A percentile compares a stretch with the other conserved stretches of the same genome.
Evolutionary conservation across 345 rosid genomes (phyloP).

Genomic region (Combretum micranthum): DNA sequence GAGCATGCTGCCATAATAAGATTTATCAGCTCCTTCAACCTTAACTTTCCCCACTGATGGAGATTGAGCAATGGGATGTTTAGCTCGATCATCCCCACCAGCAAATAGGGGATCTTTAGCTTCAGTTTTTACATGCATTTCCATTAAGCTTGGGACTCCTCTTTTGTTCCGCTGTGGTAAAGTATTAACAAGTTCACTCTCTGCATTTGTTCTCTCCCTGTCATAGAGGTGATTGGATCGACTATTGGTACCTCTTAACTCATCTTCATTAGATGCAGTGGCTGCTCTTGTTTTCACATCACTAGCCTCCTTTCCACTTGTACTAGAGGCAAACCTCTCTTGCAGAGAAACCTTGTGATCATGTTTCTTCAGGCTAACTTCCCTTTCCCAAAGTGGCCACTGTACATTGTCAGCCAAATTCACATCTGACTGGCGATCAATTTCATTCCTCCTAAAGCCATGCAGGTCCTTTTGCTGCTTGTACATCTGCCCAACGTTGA

Average conservation of each 20-base stretch:
- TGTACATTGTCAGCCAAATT: constrained; percentile 23
- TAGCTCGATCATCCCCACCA: constrained; percentile 20
- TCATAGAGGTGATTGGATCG: constrained; percentile 24
- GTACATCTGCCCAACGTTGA: constrained; percentile 20
- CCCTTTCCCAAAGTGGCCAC: constrained; percentile 17
- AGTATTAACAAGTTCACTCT: constrained; percentile 19
- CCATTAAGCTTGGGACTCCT: constrained; percentile 16
- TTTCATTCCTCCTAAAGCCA: constrained; percentile 18
- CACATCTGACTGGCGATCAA: constrained; percentile 21
- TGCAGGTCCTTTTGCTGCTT: constrained; percentile 22
- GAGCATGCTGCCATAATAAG: constrained; percentile 32
- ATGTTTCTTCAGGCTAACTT: constrained; percentile 24
- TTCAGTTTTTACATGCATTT: constrained; percentile 18
- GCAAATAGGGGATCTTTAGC: constrained; percentile 18
- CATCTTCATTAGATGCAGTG: constrained; percentile 35
- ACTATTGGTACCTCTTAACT: constrained; percentile 18
- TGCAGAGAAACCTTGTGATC: constrained; percentile 16
- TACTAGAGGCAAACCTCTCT: constrained; percentile 27
- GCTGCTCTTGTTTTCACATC: constrained; percentile 34
- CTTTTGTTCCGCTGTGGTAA: constrained; percentile 18
- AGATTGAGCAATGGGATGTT: constrained; percentile 17
- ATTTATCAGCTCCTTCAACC: constrained; percentile 35
- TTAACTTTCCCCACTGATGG: constrained; percentile 14
- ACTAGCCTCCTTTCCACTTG: constrained; percentile 35
- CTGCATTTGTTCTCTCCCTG: constrained; percentile 31